Percentiles rank a stretch among this genome's conserved stretches.
Conservation (phyloP, 2,329 filamentous ascomycete genomes). For the Nothophaeocryptopus gaeumannii region DNA sequence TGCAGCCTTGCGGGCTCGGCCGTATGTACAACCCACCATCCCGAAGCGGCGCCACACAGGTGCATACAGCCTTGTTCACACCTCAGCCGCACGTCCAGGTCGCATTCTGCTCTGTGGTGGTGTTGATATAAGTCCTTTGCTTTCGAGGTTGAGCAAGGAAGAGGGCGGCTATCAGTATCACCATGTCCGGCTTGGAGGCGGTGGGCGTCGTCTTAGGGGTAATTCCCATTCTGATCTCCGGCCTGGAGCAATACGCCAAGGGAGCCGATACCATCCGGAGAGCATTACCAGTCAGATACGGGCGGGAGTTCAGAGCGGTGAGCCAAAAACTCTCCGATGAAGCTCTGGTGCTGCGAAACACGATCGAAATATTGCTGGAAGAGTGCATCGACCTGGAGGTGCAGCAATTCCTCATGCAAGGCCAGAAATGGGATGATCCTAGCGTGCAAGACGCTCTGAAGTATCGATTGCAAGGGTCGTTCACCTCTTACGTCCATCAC, state of each 20-base stretch:
- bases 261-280: slow-evolving; percentile 32
- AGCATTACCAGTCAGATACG: slow-evolving; percentile 15
- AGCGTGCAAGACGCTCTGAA: slow-evolving; percentile 2
- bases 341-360: slow-evolving; percentile 31
- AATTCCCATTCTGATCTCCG: slow-evolving; percentile 33
- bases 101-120: too few species aligned
- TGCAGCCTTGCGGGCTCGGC: too few species aligned
- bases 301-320: slow-evolving; percentile 27
- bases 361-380: slow-evolving; percentile 27
- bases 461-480: slow-evolving; percentile 7
- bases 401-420: slow-evolving; percentile 25
- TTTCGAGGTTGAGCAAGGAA: too few species aligned
- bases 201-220: slow-evolving; percentile 31
- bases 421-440: slow-evolving; percentile 19
- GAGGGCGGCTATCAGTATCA: too few species aligned
- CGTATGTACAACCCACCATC: too few species aligned
- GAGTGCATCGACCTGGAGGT: slow-evolving; percentile 26
- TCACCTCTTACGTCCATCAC: background rate
- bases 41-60: too few species aligned
- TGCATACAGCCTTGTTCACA: too few species aligned
- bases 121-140: too few species aligned
- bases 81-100: too few species aligned
- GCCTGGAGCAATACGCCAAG: slow-evolving; percentile 34
- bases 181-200: slow-evolving; percentile 35
- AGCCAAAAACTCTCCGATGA: slow-evolving; percentile 26